Evolutionary conservation across 441 rosid genomes (phyloP).

Genomic region (Rhodomyrtus psidioides): DNA sequence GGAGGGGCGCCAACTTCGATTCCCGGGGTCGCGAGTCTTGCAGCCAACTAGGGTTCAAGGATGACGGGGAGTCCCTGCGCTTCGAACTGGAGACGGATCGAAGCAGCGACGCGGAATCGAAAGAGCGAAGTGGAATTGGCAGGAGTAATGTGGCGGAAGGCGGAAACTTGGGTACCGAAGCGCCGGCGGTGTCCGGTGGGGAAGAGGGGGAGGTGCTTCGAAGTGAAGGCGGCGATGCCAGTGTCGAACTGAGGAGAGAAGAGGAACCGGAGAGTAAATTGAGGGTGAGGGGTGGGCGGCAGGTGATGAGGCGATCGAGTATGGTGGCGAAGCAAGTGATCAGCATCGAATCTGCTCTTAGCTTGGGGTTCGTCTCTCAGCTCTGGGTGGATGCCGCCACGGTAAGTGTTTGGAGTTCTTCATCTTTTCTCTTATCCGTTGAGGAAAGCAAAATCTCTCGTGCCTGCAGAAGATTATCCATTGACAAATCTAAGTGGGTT

Average conservation of each 20-base stretch:
- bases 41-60: constrained; percentile 29
- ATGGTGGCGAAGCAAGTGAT: constrained; percentile 83
- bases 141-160: not conserved
- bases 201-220: constrained; percentile 22
- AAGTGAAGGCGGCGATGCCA: not conserved
- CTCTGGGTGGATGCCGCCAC: constrained; percentile 71
- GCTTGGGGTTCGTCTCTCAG: constrained; percentile 76
- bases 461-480: not conserved
- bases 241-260: not conserved
- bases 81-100: constrained; percentile 13
- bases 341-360: constrained; percentile 60
- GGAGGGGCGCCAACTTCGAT: not conserved
- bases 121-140: constrained; percentile 6
- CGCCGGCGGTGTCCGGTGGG: not conserved
- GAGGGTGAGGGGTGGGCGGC: constrained; percentile 27
- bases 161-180: not conserved
- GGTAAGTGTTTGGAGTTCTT: constrained; percentile 25
- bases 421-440: not conserved
- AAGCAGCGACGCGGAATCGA: not conserved
- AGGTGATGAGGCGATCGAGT: constrained; percentile 48
- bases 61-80: constrained; percentile 2
- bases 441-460: not conserved
- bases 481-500: not conserved
- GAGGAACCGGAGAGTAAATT: not conserved
- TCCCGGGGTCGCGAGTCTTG: not conserved